Conservation (phyloP, 2,329 filamentous ascomycete genomes). For the Trichophyton benhamiae region DNA sequence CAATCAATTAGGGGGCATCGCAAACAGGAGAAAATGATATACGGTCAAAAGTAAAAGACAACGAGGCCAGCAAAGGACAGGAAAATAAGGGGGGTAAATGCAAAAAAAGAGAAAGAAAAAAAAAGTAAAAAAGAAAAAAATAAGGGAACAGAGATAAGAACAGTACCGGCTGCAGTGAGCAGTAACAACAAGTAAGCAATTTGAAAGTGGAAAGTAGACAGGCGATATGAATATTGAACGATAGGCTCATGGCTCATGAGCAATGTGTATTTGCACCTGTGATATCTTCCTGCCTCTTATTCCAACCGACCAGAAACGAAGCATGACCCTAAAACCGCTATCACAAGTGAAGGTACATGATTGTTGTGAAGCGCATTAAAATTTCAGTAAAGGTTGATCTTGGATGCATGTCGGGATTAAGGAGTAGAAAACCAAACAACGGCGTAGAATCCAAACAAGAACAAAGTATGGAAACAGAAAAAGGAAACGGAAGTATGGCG, state of each 20-base stretch:
- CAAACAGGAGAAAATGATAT: not conserved
- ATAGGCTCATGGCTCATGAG: not conserved
- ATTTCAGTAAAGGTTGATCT: conserved; percentile 1
- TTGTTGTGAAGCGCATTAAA: conserved; percentile 3
- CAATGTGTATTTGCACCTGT: not conserved
- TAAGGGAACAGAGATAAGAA: not conserved
- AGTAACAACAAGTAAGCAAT: not conserved
- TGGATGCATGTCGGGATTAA: not conserved
- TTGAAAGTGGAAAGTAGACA: not conserved
- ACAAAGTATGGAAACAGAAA: not conserved
- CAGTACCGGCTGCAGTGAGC: not conserved
- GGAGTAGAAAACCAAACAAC: not conserved
- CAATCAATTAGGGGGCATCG: not conserved
- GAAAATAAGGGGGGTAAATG: too few relatives aligned
- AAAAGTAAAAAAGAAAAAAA: not conserved
- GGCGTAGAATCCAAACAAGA: not conserved
- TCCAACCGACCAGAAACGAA: conserved; percentile 1
- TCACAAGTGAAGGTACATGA: conserved; percentile 4
- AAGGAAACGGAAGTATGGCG: not conserved
- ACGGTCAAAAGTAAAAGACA: too few relatives aligned
- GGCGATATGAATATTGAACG: not conserved
- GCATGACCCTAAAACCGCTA: conserved; percentile 1
- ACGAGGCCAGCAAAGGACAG: too few relatives aligned
- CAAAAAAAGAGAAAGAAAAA: too few relatives aligned
- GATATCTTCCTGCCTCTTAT: not conserved